These are phyloP conservation scores for Dactylellina leptospora DNA, from an alignment of 2,329 filamentous ascomycete genomes.

Conservation along the genomic window DNA sequence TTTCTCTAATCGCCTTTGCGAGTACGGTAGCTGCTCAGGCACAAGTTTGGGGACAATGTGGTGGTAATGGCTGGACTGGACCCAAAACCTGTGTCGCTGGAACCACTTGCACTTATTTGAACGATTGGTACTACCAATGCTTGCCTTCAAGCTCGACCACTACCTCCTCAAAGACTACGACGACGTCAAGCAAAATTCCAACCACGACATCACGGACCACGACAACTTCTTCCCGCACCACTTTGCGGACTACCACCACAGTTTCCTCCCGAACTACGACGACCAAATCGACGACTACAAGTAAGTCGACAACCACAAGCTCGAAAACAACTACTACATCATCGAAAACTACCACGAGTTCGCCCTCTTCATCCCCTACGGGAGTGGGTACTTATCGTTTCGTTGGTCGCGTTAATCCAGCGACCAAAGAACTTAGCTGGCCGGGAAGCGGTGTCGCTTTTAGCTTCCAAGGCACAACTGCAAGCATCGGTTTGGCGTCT, in stretches of 20 bases:
- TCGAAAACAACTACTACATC: not conserved
- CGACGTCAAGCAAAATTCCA: not conserved
- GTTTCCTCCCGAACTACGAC: not conserved
- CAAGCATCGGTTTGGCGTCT: conserved; percentile 59
- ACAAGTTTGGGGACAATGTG: conserved; percentile 25
- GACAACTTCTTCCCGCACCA: conserved; percentile 8
- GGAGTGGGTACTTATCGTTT: conserved; percentile 55
- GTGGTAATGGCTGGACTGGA: conserved; percentile 58
- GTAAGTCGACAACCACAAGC: not conserved
- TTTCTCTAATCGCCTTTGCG: conserved; percentile 10
- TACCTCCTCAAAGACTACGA: not conserved
- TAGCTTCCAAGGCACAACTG: conserved; percentile 61
- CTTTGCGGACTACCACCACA: not conserved
- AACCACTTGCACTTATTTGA: conserved; percentile 60
- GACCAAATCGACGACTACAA: not conserved
- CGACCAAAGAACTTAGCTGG: conserved; percentile 63
- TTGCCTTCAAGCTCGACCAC: conserved; percentile 55
- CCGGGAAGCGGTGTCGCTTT: conserved; percentile 62
- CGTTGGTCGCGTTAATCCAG: conserved; percentile 62
- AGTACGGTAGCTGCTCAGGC: conserved; percentile 10
- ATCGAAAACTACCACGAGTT: not conserved
- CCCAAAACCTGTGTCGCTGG: conserved; percentile 61
- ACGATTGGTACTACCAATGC: conserved; percentile 63
- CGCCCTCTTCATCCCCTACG: conserved; percentile 5
- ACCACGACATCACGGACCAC: not conserved